phyloP scores from a whole-genome alignment of 306 rosid species.

The Vigna nakashimae region DNA sequence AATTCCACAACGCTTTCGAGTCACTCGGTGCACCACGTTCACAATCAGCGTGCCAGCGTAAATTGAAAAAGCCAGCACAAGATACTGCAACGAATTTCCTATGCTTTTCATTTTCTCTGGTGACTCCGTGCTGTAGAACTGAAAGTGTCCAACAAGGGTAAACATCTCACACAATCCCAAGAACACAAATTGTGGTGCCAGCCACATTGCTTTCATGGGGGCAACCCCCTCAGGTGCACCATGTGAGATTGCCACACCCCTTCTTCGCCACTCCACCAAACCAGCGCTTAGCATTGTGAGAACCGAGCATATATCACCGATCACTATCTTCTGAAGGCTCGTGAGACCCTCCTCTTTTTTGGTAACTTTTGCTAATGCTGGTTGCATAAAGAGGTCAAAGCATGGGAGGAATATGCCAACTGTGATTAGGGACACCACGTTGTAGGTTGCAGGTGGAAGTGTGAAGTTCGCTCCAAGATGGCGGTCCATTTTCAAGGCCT shows the following conservation, averaged over 20 bases:
- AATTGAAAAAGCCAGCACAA: background rate
- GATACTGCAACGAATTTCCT: constrained; percentile 40
- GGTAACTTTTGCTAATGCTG: constrained; percentile 26
- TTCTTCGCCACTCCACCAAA: constrained; percentile 35
- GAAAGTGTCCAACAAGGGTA: constrained; percentile 47
- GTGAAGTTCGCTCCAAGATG: constrained; percentile 14
- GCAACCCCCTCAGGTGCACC: background rate
- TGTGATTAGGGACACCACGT: constrained; percentile 23
- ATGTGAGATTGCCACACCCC: background rate
- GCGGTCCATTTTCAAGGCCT: constrained; percentile 45
- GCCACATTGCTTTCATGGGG: constrained; percentile 51
- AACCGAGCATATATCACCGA: constrained; percentile 24
- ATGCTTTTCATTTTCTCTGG: constrained; percentile 57
- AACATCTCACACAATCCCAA: constrained; percentile 51
- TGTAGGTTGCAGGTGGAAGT: constrained; percentile 30
- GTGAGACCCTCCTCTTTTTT: constrained; percentile 33
- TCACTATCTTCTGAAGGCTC: constrained; percentile 40
- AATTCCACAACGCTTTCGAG: constrained; percentile 19
- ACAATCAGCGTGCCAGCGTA: constrained; percentile 34
- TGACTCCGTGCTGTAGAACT: constrained; percentile 52
- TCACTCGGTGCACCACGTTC: constrained; percentile 34
- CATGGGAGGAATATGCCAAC: constrained; percentile 24
- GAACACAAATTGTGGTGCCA: constrained; percentile 40
- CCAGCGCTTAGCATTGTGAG: constrained; percentile 33
- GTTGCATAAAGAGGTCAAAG: constrained; percentile 26